phyloP scores from a whole-genome alignment of 192 early-diverging fungal species.

The Haplosporangium gracile region DNA sequence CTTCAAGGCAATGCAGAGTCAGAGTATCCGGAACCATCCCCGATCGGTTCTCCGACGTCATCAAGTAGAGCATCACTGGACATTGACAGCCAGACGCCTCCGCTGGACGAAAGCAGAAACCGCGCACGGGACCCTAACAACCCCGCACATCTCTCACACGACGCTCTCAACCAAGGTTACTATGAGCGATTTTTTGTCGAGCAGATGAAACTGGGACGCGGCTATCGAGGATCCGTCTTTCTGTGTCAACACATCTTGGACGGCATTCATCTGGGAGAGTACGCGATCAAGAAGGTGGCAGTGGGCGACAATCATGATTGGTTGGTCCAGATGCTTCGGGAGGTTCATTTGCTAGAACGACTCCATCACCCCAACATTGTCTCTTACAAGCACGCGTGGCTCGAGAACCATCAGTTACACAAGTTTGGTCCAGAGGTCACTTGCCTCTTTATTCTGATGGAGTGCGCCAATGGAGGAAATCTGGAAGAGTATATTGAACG shows the following conservation, averaged over 20 bases:
- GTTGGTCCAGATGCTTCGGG: conserved; percentile 93
- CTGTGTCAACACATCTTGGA: conserved; percentile 87
- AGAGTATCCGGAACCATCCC: background rate
- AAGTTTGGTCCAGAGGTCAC: conserved; percentile 89
- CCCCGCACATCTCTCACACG: conserved; percentile 64
- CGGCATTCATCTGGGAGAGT: conserved; percentile 80
- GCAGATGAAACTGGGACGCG: conserved; percentile 88
- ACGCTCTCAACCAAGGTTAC: conserved; percentile 95
- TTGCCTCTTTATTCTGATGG: conserved; percentile 96
- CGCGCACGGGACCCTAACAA: background rate
- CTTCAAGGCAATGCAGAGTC: conserved; percentile 18
- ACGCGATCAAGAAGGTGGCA: conserved; percentile 95
- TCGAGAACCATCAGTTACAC: conserved; percentile 86
- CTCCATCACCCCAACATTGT: conserved; percentile 94
- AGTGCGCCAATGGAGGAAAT: conserved; percentile 94
- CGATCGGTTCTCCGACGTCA: conserved; percentile 38
- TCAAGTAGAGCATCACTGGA: conserved; percentile 39
- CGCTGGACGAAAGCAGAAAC: conserved; percentile 1
- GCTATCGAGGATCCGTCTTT: conserved; percentile 91
- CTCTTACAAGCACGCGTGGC: conserved; percentile 96
- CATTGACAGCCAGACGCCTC: conserved; percentile 13
- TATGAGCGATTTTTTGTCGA: conserved; percentile 95
- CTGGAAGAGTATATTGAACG: conserved; percentile 91
- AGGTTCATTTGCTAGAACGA: conserved; percentile 92
- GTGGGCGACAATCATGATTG: conserved; percentile 88